A percentile compares a stretch with the other conserved stretches of the same genome.
Conservation (phyloP, 495 filamentous ascomycete species). For the Cryomyces minteri region DNA sequence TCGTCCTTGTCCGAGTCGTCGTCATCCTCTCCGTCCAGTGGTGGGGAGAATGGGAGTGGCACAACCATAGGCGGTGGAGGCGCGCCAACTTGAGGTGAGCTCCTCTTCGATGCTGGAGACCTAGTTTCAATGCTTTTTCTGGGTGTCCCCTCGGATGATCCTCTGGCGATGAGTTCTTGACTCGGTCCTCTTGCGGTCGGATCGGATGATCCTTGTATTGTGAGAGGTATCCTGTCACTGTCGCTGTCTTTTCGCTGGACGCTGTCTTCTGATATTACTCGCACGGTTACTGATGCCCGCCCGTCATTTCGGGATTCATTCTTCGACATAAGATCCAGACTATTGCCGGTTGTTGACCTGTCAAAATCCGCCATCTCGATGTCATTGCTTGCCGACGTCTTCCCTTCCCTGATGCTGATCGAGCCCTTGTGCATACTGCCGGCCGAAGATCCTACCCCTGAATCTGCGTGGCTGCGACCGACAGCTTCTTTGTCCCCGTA, state of each 20-base stretch:
- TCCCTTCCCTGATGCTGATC: conserved; percentile 16
- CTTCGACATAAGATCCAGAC: conserved; percentile 1
- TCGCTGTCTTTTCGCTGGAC: conserved; percentile 9
- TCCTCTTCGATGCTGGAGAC: not conserved
- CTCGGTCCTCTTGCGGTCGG: no score
- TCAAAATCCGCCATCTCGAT: conserved; percentile 9
- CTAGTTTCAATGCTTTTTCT: no score
- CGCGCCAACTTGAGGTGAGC: conserved; percentile 5
- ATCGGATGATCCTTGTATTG: no score
- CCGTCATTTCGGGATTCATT: not conserved
- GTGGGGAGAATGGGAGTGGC: conserved; percentile 41
- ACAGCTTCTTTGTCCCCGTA: conserved; percentile 38
- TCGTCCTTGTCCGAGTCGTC: conserved; percentile 27
- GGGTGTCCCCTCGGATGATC: no score
- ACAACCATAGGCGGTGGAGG: conserved; percentile 10
- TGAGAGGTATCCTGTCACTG: no score
- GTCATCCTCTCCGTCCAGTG: conserved; percentile 8
- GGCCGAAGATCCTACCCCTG: conserved; percentile 27
- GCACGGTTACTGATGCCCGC: conserved; percentile 3
- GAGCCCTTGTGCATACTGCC: conserved; percentile 32
- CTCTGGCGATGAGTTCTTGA: no score
- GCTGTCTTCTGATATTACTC: conserved; percentile 8
- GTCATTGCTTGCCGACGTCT: conserved; percentile 5
- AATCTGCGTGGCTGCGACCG: not conserved
- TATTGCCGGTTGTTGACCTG: not conserved